Evolutionary conservation across 2,329 filamentous ascomycete species (phyloP), one percentile per base, ranked within the genome.

Genomic region (Colletotrichum chlorophyti): DNA sequence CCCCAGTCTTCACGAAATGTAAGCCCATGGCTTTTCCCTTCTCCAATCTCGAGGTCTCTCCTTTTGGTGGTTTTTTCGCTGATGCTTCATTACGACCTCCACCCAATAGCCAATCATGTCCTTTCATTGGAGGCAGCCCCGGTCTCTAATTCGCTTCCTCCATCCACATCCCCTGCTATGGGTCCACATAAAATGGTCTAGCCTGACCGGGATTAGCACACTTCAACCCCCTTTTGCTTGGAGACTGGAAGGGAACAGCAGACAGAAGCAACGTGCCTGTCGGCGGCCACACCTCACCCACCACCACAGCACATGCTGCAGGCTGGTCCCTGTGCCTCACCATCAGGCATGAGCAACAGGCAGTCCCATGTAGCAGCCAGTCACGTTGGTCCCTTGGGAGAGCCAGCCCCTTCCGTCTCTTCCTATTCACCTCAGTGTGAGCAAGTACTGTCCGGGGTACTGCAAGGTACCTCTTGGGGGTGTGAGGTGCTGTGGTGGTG

Each of bases 81-180:
- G 43, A 32, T 57, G 57, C 57, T 60, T 60, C 51, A 60, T 60
- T 57, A 57, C 38, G 57, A 57, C 57, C 45, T 43, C 32, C 43
- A 29, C 26, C 31, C 6, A 11, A n/a, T 1, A 40, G 1, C 57
- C 57, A 60, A 60, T 60, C 21, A 37, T 1, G 5, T 10, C 4
- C 19, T 21, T 15, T 19, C 45, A 27, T 21, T 45, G 32, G 19
- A 15, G 9, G 26, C 21, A 17, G 37, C 45, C 57, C 52, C 38
- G 43, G 57, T 41, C 43, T 43, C 57, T 57, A 50, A 60, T 57
- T 60, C 57, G 31, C 38, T 32, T 40, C 42, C 32, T 60, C 57
- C 51, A 60, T 32, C 37, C 31, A 43, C n/a, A 21, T 38, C 45
- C 57, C 57, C 24, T 55, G 26, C 17, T 15, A 15, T 3, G 14